Evolutionary conservation across 2,329 filamentous ascomycete genomes (phyloP), one percentile per base, ranked within the genome.

Genomic region (Exophiala sp.): DNA sequence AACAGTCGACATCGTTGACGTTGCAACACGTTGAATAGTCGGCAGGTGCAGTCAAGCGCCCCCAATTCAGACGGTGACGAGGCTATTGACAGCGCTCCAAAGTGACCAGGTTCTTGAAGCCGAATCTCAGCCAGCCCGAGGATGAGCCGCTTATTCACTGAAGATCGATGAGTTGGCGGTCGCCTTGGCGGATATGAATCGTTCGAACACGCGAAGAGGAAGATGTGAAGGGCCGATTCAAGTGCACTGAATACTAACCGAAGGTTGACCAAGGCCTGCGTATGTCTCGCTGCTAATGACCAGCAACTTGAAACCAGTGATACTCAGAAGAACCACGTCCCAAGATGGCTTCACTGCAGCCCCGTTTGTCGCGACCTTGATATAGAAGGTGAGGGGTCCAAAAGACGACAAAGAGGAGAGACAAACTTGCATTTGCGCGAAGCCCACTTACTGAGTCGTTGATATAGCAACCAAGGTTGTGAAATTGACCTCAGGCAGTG

Each of bases 341-440:
- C 14, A 34, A 30, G 35, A 48, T 42, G 27, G 45, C 37, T 35
- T 48, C 45, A 48, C 45, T 27, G 16, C 34, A 38, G 19, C 24
- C 23, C 32, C 22, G n/a, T 18, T 11, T 22, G 32, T 39, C 30
- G 10, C 18, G 3, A 22, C 8, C 9, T 37, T 16, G 34, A 19
- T 7, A 37, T 18, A 37, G 19, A 18, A 37, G 34, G 34, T 37
- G 34, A 19, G 34, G 34, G 5, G 4, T 3, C 9, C 34, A 18
- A 13, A 19, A 18, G 14, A 37, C 4, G 14, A 37, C 14, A 11
- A 18, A 16, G 34, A 8, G 8, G 34, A 1, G 13, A 9, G 16
- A 18, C 34, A 32, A 7, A n/a, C 6, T 9, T 37, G 7, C 8
- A 8, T 19, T 8, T 19, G 7, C 14, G 19, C 18, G 14, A 37